Evolutionary conservation across 495 filamentous ascomycete genomes (phyloP).

Genomic region (Tuber microsphaerosporum): DNA sequence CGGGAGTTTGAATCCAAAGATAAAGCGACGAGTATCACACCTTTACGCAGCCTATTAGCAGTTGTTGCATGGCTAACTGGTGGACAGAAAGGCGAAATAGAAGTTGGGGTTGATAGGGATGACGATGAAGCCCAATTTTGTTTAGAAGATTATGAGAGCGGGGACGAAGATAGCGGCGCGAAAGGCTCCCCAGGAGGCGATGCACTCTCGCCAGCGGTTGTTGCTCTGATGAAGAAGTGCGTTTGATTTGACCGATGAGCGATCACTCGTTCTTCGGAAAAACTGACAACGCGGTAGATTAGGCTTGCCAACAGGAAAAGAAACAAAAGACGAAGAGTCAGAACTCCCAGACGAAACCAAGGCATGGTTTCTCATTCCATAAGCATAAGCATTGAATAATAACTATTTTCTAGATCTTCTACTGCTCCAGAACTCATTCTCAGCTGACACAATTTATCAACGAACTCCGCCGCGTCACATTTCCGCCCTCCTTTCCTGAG

Average conservation of each 20-base stretch:
- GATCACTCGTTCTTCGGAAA: conserved; percentile 4
- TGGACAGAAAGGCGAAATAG: conserved; percentile 41
- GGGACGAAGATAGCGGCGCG: conserved; percentile 47
- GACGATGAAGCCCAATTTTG: conserved; percentile 67
- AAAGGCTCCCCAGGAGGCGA: conserved; percentile 38
- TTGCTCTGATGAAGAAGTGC: conserved; percentile 56
- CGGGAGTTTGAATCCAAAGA: conserved; percentile 23
- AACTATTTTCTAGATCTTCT: conserved; percentile 58
- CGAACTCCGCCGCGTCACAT: conserved; percentile 72
- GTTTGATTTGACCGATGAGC: not conserved
- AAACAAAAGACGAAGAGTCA: conserved; percentile 48
- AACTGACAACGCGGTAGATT: conserved; percentile 34
- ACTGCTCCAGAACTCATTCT: conserved; percentile 90
- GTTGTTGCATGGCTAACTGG: conserved; percentile 8
- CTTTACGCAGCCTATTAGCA: not conserved
- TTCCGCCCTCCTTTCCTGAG: conserved; percentile 55
- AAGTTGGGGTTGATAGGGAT: conserved; percentile 38
- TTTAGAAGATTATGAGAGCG: conserved; percentile 71
- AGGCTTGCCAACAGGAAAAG: conserved; percentile 37
- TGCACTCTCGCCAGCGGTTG: conserved; percentile 56
- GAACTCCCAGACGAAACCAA: conserved; percentile 58
- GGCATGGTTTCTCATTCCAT: conserved; percentile 39
- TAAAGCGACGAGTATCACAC: conserved; percentile 42
- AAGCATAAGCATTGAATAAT: conserved; percentile 13
- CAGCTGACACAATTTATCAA: conserved; percentile 90